These are phyloP conservation scores for Copromyces sp. DNA, from an alignment of 495 filamentous ascomycete genomes.

Conservation along the genomic window DNA sequence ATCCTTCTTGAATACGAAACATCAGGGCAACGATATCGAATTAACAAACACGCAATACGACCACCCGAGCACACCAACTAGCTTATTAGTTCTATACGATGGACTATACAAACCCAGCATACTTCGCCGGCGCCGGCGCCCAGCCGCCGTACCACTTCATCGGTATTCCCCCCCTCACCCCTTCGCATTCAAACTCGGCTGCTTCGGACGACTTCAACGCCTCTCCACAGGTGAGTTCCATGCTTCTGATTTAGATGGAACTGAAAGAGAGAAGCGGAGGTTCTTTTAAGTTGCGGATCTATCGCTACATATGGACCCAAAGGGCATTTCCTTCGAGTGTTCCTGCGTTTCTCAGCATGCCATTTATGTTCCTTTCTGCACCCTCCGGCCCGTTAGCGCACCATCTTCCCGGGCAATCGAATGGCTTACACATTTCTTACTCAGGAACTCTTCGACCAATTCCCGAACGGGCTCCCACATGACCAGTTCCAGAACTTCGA, in stretches of 20 bases:
- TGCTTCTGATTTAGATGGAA: background rate
- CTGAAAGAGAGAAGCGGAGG: background rate
- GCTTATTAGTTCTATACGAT: conserved; percentile 12
- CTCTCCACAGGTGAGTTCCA: conserved; percentile 42
- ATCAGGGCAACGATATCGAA: background rate
- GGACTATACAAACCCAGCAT: conserved; percentile 34
- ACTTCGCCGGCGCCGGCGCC: conserved; percentile 28
- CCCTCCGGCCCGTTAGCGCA: background rate
- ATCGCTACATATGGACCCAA: background rate
- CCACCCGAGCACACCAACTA: background rate
- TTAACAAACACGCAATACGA: background rate
- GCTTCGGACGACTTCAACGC: conserved; percentile 45
- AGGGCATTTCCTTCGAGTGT: background rate
- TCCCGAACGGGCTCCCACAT: conserved; percentile 26
- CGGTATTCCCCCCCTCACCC: conserved; percentile 42
- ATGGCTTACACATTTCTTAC: conserved; percentile 32
- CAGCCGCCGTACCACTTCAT: conserved; percentile 45
- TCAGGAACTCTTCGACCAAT: conserved; percentile 38
- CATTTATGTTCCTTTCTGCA: background rate
- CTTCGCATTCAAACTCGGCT: conserved; percentile 41
- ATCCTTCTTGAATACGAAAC: background rate
- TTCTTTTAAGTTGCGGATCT: background rate
- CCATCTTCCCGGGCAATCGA: conserved; percentile 1
- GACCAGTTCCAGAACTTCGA: conserved; percentile 39
- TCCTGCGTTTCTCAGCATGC: background rate